phyloP scores from a whole-genome alignment of 2,329 filamentous ascomycete species.

The Trichoderma polysporum region DNA sequence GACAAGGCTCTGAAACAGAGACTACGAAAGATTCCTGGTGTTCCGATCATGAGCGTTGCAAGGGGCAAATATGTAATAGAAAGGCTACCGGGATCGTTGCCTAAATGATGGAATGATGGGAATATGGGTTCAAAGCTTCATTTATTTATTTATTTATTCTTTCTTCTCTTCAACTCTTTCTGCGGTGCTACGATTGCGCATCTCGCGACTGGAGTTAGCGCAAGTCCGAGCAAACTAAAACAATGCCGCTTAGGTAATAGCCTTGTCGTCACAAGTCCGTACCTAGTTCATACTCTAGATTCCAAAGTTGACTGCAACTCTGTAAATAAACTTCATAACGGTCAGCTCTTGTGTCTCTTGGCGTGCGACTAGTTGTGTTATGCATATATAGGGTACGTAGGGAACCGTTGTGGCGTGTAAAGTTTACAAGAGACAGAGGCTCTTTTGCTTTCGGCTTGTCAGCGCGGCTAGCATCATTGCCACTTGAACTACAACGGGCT shows the following conservation, averaged over 20 bases:
- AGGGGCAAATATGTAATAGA: constrained; percentile 94
- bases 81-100: constrained; percentile 79
- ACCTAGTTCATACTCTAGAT: neutral
- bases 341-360: neutral
- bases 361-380: neutral
- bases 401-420: neutral
- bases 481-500: neutral
- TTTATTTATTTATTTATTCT: neutral
- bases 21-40: constrained; percentile 68
- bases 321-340: neutral
- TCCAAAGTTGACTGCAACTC: neutral
- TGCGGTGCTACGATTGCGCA: neutral
- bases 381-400: neutral
- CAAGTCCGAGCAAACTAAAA: constrained; percentile 11
- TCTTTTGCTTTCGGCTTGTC: neutral
- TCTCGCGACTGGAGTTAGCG: constrained; percentile 19
- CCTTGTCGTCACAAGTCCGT: neutral
- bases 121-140: neutral
- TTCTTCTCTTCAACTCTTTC: neutral
- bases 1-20: constrained; percentile 79
- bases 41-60: constrained; percentile 76
- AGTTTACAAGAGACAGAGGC: neutral
- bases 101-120: constrained; percentile 42
- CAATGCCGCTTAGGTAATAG: constrained; percentile 10
- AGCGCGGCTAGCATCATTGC: neutral